These are phyloP conservation scores for Fusarium udum DNA, from an alignment of 2,329 filamentous ascomycete genomes.

Conservation along the genomic window DNA sequence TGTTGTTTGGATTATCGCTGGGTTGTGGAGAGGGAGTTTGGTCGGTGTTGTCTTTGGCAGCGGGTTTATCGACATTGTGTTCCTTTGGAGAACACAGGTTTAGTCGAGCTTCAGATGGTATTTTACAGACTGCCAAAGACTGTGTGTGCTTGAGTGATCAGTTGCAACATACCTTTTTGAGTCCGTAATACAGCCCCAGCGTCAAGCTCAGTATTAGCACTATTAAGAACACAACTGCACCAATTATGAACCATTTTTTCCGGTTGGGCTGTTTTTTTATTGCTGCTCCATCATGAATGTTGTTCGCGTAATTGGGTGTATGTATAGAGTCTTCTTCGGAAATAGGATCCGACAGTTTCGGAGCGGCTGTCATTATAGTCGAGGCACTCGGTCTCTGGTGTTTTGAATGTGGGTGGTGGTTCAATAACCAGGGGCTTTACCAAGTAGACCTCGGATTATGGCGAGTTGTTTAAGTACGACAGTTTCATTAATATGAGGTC, in stretches of 20 bases:
- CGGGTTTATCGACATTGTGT: neutral
- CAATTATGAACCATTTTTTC: slow-evolving; percentile 24
- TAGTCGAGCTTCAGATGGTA: neutral
- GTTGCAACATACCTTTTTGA: slow-evolving; percentile 27
- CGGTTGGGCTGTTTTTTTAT: slow-evolving; percentile 9
- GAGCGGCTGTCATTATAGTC: slow-evolving; percentile 8
- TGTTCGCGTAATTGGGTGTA: neutral
- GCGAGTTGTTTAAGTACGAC: neutral
- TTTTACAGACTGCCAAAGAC: neutral
- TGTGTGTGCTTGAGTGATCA: neutral
- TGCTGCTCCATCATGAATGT: neutral
- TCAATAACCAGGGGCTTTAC: neutral
- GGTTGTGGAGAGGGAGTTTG: neutral
- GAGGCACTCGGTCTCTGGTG: slow-evolving; percentile 6
- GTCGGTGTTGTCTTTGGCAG: slow-evolving; percentile 1
- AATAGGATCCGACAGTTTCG: slow-evolving; percentile 2
- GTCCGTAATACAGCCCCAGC: slow-evolving; percentile 36
- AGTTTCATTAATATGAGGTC: neutral
- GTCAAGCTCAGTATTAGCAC: slow-evolving; percentile 28
- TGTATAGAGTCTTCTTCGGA: slow-evolving; percentile 22
- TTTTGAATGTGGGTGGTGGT: neutral
- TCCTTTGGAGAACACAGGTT: slow-evolving; percentile 15
- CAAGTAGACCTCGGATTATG: neutral
- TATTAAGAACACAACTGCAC: neutral
- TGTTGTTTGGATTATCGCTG: neutral